Percentiles rank a stretch among this genome's conserved stretches.
phyloP scores from a whole-genome alignment of 257 asterid genomes.

The Rubia yunnanensis region DNA sequence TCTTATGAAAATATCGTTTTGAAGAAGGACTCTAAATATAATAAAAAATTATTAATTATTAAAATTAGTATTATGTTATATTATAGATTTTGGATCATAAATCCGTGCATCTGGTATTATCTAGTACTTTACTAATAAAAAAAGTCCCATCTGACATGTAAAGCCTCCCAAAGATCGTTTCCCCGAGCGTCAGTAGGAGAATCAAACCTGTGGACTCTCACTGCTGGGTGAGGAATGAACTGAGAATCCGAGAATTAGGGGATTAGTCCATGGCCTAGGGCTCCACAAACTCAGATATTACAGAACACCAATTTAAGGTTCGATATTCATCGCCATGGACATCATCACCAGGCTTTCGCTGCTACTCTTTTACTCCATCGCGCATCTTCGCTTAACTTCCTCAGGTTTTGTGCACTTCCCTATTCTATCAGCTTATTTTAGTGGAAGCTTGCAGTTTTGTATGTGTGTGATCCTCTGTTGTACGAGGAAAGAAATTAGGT shows the following conservation, averaged over 20 bases:
- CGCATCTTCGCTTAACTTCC: slow-evolving; percentile 29
- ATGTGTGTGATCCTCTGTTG: neutral
- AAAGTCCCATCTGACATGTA: too few species aligned
- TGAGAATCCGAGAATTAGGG: neutral
- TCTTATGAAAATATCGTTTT: too few species aligned
- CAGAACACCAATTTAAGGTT: neutral
- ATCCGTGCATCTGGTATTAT: too few species aligned
- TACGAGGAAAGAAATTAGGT: neutral
- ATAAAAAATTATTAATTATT: too few species aligned
- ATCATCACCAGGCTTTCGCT: slow-evolving; percentile 25
- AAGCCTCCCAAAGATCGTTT: neutral
- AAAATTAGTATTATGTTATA: too few species aligned
- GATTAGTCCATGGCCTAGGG: slow-evolving; percentile 50
- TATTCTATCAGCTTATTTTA: neutral
- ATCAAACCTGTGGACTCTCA: neutral
- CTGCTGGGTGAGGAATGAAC: neutral
- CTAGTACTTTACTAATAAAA: too few species aligned
- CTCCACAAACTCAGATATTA: slow-evolving; percentile 3
- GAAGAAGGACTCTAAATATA: too few species aligned
- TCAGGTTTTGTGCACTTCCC: slow-evolving; percentile 36
- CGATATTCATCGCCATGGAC: slow-evolving; percentile 35
- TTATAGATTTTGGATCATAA: too few species aligned
- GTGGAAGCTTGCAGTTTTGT: neutral
- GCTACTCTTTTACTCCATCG: slow-evolving; percentile 31
- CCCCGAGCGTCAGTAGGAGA: neutral